A percentile compares a stretch with the other conserved stretches of the same genome.
Conservation (phyloP, 1,284 basidiomycete species). For the Heliocybe sulcata region DNA sequence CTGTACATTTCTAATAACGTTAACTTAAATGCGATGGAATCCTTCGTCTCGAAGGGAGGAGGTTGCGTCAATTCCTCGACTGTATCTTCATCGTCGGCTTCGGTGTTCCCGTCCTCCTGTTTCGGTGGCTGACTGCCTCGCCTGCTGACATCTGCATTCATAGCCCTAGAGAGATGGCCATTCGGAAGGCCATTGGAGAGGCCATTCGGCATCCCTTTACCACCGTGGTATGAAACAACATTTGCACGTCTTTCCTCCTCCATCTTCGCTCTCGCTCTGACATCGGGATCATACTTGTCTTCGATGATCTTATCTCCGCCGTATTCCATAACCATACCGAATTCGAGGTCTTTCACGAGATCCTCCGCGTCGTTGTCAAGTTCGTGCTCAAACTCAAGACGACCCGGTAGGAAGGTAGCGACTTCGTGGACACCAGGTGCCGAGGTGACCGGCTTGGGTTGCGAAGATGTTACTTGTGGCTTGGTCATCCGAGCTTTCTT, state of each 20-base stretch:
- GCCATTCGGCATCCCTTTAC: conserved; percentile 45
- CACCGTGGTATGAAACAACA: conserved; percentile 15
- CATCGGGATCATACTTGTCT: conserved; percentile 66
- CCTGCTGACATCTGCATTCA: conserved; percentile 12
- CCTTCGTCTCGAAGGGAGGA: conserved; percentile 75
- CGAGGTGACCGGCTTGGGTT: conserved; percentile 74
- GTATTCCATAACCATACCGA: conserved; percentile 80
- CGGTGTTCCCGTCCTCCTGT: conserved; percentile 28
- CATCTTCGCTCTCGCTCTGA: conserved; percentile 60
- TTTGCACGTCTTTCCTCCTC: conserved; percentile 49
- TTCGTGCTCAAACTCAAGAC: conserved; percentile 97
- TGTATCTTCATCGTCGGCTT: conserved; percentile 32
- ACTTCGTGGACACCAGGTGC: conserved; percentile 94
- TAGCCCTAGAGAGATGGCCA: conserved; percentile 25
- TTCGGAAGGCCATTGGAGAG: conserved; percentile 32
- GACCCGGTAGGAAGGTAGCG: conserved; percentile 89
- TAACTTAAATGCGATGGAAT: conserved; percentile 89
- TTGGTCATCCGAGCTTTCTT: conserved; percentile 82
- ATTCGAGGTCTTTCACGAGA: conserved; percentile 94
- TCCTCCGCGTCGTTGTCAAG: conserved; percentile 96
- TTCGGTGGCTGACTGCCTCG: conserved; percentile 11
- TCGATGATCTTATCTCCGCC: conserved; percentile 81
- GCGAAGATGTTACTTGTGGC: conserved; percentile 48
- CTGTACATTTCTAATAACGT: conserved; percentile 90
- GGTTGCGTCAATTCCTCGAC: conserved; percentile 65